Evolutionary conservation across 2,329 filamentous ascomycete species (phyloP), one percentile per base, ranked within the genome.

Genomic region (Clarireedia hainanense): DNA sequence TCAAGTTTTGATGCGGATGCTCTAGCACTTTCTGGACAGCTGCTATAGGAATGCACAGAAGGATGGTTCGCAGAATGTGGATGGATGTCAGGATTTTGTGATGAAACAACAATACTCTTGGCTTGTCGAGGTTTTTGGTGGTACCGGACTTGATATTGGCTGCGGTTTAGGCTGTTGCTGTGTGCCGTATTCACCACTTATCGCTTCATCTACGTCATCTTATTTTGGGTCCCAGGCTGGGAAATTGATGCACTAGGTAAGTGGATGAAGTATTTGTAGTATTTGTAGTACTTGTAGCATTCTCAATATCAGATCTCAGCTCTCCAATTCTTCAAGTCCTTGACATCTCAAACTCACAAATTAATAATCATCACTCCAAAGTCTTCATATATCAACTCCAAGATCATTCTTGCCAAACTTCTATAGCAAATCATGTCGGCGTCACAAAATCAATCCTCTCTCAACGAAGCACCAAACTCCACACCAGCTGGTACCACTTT

Each of bases 381-480:
- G 4, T 12, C 23, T 7, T 34, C 36, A 49, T 20, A 30, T 14
- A 40, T 24, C 14, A 42, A 40, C 1, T 30, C 36, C 2, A 34
- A 15, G 14, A n/a, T 5, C 26, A 42, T 12, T n/a, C 23, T 26
- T 23, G 37, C 47, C 10, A 23, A n/a, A 34, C 12, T 34, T 34
- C 48, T 20, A n/a, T 17, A 51, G n/a, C 39, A 59, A 45, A 45
- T n/a, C 17, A 68, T 68, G 65, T 63, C 65, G 20, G 62, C 63
- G 10, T 66, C 66, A 6, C 56, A 68, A 48, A 54, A 68, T 36
- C 64, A 68, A 62, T 64, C 64, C 40, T 52, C 55, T 20, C 59
- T 68, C 53, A 66, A 65, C 49, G 50, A 49, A 20, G 58, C 58
- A 30, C 57, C 53, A 3, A 42, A 42, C 14, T 20, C 52, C 6